phyloP scores from a whole-genome alignment of 352 stramenopile species.

The Blastocystis sp. region DNA sequence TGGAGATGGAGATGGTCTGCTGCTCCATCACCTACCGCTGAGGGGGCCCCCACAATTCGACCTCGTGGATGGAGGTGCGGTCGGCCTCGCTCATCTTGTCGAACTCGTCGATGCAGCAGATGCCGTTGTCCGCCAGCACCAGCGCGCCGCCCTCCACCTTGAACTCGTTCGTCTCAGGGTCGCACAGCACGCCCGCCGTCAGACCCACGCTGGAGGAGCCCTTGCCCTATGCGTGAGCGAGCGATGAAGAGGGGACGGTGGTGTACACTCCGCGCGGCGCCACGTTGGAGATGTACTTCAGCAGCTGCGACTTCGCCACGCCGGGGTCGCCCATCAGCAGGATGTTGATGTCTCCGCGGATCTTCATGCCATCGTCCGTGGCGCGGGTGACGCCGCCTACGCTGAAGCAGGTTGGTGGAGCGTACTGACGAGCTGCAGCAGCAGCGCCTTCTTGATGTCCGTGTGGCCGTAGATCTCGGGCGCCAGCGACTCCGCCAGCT shows the following conservation, averaged over 20 bases:
- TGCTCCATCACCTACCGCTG: conserved; percentile 88
- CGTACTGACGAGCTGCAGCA: conserved; percentile 97
- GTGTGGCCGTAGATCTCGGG: conserved; percentile 79
- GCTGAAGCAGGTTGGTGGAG: conserved; percentile 74
- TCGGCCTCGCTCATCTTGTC: conserved; percentile 98
- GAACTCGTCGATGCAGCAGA: conserved; percentile 99
- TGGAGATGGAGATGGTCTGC: conserved; percentile 74
- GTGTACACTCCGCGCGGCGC: conserved; percentile 95
- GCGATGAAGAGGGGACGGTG: conserved; percentile 93
- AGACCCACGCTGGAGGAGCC: conserved; percentile 93
- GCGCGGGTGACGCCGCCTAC: conserved; percentile 70
- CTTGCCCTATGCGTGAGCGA: conserved; percentile 77
- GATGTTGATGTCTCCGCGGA: conserved; percentile 95
- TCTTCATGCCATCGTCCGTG: conserved; percentile 86
- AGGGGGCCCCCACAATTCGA: too few relatives aligned
- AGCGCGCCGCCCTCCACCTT: conserved; percentile 90
- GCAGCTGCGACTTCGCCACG: conserved; percentile 93
- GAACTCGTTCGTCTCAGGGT: conserved; percentile 94
- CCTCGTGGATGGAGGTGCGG: conserved; percentile 92
- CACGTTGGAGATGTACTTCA: conserved; percentile 83
- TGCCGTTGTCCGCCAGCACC: conserved; percentile 91
- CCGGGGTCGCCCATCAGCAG: conserved; percentile 94
- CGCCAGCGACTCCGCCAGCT: conserved; percentile 79
- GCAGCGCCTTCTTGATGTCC: conserved; percentile 95
- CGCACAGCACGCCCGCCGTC: conserved; percentile 85